Conservation (phyloP, 768 basidiomycete species). For the Agrocybe pediades region DNA sequence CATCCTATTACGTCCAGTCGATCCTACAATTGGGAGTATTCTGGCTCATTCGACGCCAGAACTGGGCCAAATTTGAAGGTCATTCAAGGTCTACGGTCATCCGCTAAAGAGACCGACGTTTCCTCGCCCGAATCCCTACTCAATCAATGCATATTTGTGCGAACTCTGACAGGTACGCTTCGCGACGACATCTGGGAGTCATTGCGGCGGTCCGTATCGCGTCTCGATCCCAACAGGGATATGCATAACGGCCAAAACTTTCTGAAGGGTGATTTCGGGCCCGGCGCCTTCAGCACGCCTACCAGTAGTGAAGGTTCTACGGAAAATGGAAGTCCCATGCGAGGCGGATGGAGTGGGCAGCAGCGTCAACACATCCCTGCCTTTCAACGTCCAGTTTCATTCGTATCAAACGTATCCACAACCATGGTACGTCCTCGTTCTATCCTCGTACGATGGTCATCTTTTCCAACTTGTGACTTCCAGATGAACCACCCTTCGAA, state of each 20-base stretch:
- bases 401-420: not conserved
- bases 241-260: too few relatives aligned
- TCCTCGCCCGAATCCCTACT: too few relatives aligned
- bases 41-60: slow-evolving; percentile 1
- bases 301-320: too few relatives aligned
- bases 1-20: not conserved
- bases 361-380: too few relatives aligned
- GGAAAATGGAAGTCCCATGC: too few relatives aligned
- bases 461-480: not conserved
- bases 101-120: not conserved
- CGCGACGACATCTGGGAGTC: slow-evolving; percentile 1
- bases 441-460: not conserved
- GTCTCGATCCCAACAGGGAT: not conserved
- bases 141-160: not conserved
- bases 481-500: slow-evolving; percentile 3
- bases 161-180: slow-evolving; percentile 6
- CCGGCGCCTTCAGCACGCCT: too few relatives aligned
- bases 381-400: too few relatives aligned
- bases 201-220: not conserved
- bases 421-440: not conserved
- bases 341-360: too few relatives aligned
- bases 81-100: not conserved
- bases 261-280: too few relatives aligned
- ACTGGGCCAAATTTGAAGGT: slow-evolving; percentile 1
- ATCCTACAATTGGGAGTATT: slow-evolving; percentile 6